phyloP scores from a whole-genome alignment of 176 grass and related monocot species.

The Metroxylon sagu region DNA sequence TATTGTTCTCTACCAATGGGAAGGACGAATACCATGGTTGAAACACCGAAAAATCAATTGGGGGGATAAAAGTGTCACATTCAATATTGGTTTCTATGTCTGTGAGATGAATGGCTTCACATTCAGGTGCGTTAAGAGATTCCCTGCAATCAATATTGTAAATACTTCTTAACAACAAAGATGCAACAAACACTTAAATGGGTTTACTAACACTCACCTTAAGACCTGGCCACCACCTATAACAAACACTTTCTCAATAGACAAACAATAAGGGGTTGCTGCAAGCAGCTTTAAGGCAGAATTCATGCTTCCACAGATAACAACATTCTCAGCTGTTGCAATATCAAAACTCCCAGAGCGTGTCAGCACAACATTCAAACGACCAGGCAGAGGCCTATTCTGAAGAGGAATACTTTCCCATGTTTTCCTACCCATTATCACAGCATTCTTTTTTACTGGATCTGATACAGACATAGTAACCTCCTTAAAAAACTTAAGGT shows the following conservation, averaged over 20 bases:
- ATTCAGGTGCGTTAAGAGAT: slow-evolving; percentile 52
- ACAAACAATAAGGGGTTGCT: slow-evolving; percentile 61
- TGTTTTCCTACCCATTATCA: slow-evolving; percentile 88
- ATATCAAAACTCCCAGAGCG: slow-evolving; percentile 72
- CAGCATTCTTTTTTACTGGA: slow-evolving; percentile 73
- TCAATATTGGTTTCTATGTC: slow-evolving; percentile 48
- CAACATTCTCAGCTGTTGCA: slow-evolving; percentile 53
- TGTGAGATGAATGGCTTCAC: slow-evolving; percentile 79
- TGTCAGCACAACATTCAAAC: slow-evolving; percentile 74
- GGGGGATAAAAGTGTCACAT: slow-evolving; percentile 68
- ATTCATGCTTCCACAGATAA: slow-evolving; percentile 64
- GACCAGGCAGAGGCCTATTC: slow-evolving; percentile 59
- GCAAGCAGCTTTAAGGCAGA: slow-evolving; percentile 62
- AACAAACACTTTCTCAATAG: slow-evolving; percentile 71
- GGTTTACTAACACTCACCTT: slow-evolving; percentile 33
- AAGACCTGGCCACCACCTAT: slow-evolving; percentile 73
- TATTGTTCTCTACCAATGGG: slow-evolving; percentile 54
- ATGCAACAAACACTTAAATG: slow-evolving; percentile 2
- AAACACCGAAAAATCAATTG: slow-evolving; percentile 49
- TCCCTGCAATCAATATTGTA: slow-evolving; percentile 41
- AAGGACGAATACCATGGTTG: slow-evolving; percentile 84
- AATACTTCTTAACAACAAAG: neutral
- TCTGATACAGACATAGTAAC: slow-evolving; percentile 59
- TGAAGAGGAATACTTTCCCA: slow-evolving; percentile 69
- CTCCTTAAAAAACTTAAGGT: slow-evolving; percentile 78